A percentile compares a stretch with the other conserved stretches of the same genome.
These are phyloP conservation scores for Cyberlindnera mrakii DNA, from an alignment of 805 yeast species.

Conservation along the genomic window DNA sequence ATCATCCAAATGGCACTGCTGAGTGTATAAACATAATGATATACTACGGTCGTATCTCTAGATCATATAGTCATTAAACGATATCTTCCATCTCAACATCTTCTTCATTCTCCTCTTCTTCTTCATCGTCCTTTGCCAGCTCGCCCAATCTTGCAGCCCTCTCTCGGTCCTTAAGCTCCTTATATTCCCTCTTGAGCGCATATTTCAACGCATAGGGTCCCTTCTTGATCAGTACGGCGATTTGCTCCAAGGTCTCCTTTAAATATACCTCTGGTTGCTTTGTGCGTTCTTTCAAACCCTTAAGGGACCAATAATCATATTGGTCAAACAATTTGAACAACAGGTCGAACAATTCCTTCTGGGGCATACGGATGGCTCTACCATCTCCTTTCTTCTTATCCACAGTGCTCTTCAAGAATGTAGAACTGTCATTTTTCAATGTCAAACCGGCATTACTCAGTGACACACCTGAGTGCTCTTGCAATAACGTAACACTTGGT, in stretches of 20 bases:
- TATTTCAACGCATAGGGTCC: conserved; percentile 96
- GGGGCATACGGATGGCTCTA: conserved; percentile 90
- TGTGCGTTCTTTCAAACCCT: conserved; percentile 89
- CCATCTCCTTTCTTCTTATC: conserved; percentile 53
- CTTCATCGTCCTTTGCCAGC: conserved; percentile 29
- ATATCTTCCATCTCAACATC: conserved; percentile 77
- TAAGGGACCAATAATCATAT: conserved; percentile 94
- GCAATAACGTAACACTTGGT: conserved; percentile 61
- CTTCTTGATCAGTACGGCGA: conserved; percentile 83
- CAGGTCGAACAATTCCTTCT: conserved; percentile 82
- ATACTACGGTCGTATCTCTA: no score
- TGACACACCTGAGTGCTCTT: conserved; percentile 80
- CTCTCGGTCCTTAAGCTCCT: conserved; percentile 69
- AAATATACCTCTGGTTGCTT: conserved; percentile 92
- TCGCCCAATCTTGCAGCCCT: conserved; percentile 61
- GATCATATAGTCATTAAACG: conserved; percentile 26
- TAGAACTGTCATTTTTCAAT: conserved; percentile 64
- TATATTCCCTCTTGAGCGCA: conserved; percentile 85
- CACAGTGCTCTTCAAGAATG: conserved; percentile 52
- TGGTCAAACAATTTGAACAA: conserved; percentile 88
- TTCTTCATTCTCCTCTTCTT: conserved; percentile 55
- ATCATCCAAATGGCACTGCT: no score
- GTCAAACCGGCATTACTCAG: conserved; percentile 85
- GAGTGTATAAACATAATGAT: neutral
- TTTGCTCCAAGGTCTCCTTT: conserved; percentile 83